Base-by-base conservation (phyloP, 306 rosid species). In the Lotus japonicus region DNA sequence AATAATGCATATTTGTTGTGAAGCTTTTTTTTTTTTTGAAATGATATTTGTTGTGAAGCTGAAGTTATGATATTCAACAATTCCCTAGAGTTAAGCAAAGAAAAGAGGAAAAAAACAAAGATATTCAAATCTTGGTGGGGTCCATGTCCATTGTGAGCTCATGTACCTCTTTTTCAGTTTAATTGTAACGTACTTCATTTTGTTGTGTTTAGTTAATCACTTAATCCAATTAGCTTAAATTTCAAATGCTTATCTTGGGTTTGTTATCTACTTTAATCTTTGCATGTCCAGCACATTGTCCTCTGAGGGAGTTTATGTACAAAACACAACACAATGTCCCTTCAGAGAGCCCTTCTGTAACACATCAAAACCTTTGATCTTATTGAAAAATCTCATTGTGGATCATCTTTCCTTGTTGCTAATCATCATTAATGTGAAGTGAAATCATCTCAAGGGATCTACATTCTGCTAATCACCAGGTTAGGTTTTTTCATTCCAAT, bases 371-470 rank as follows among this genome's bases (percentile, higher is more conserved):
- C 26, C 1, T 21, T 21, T 21, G 26, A 31, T 31, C 36, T 31
- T 7, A 31, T 31, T 7, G 5, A 31, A 7, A 31, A 31, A 0
- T 31, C 3, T 31, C 1, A 26, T 26, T 7, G 43, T 59, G 26
- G 64, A 57, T 35, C 5, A 26, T 26, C 31, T 26, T 26, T 26
- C 31, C 31, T 2, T 26, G 31, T 26, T 26, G 19, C 15, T 15
- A 42, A 62, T 19, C 53, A 43, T 41, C 11, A 31, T 10, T 58
- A 18, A 17, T 54, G 43, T 73, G n/a, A 73, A 41, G 11, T 62
- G 36, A 53, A 55, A 12, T 49, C 71, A 56, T 52, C 59, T 52
- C 18, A 55, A 55, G 38, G 21, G 66, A 74, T 74, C 79, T 65
- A 13, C 66, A 55, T 18, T 54, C 51, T 43, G n/a, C n/a, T n/a